Evolutionary conservation across 345 rosid genomes (phyloP).

Genomic region (Geranium rotundifolium): DNA sequence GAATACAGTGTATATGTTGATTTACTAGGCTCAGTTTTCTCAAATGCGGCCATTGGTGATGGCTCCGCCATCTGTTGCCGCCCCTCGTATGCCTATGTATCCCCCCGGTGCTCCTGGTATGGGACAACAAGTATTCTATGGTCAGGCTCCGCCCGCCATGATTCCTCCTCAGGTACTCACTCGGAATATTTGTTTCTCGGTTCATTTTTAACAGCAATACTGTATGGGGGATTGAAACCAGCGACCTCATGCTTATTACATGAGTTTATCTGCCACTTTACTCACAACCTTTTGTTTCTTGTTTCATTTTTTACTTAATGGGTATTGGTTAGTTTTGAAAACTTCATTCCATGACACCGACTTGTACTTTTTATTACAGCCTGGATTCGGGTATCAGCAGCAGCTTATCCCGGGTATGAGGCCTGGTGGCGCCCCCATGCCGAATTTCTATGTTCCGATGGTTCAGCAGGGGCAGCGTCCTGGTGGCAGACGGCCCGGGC

Average conservation of each 20-base stretch:
- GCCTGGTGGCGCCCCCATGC: slow-evolving; percentile 65
- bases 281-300: too few relatives aligned
- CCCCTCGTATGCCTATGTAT: slow-evolving; percentile 77
- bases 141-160: slow-evolving; percentile 74
- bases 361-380: slow-evolving; percentile 24
- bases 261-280: too few relatives aligned
- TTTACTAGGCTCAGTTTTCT: slow-evolving; percentile 69
- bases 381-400: slow-evolving; percentile 90
- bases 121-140: slow-evolving; percentile 80
- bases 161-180: slow-evolving; percentile 65
- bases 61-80: slow-evolving; percentile 65
- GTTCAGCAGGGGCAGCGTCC: slow-evolving; percentile 88
- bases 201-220: neutral
- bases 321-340: neutral
- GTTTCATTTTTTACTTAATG: neutral
- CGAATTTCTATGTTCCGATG: slow-evolving; percentile 81
- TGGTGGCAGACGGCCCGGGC: slow-evolving; percentile 60
- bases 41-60: slow-evolving; percentile 73
- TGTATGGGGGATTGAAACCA: too few relatives aligned
- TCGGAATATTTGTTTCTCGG: neutral
- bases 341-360: neutral
- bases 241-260: too few relatives aligned
- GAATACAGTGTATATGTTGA: neutral
- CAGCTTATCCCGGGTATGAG: slow-evolving; percentile 92
- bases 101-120: slow-evolving; percentile 70